Evolutionary conservation across 129 eudicot genomes (phyloP), one percentile per base, ranked within the genome.

Genomic region (Kitagawia praeruptora): DNA sequence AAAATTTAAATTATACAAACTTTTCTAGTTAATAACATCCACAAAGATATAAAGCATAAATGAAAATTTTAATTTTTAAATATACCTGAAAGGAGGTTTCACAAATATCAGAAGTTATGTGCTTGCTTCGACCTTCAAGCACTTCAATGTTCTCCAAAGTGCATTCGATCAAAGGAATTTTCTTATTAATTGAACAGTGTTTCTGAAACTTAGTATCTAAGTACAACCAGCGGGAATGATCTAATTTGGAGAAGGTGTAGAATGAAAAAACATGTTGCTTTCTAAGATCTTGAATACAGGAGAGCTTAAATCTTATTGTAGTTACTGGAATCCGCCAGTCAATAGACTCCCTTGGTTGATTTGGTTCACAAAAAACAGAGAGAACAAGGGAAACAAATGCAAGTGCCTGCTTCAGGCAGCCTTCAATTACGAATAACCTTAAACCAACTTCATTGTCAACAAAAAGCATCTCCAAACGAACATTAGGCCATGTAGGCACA

Each of bases 371-470:
- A 41, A 92, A 90, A 76, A 86, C 85, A 47, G 84, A 18, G 87
- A 96, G 82, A 79, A 92, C 83, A 34, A 86, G 77, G 81, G 88
- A 89, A 80, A 92, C 80, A 40, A 90, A 88, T 63, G 89, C 85
- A n/a, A 92, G 84, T 34, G 89, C 98, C 83, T 90, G 86, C 84
- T 81, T 85, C 86, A 92, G 75, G 84, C 98, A 86, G 72, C 95
- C 95, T 89, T 96, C 90, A 83, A 85, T 89, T 49, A 90, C 80
- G 61, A 87, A 84, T 79, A 89, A 87, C 86, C 93, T 87, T 88
- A 92, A 80, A 23, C 97, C 99, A 14, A 83, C 84, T 79, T 86
- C n/a, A 70, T 88, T 88, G 85, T 96, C 99, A 72, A 96, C 89
- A 84, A 92, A 90, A 79, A 96, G 84, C 78, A 96, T 86, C 87